These are phyloP conservation scores for Trichoderma orchidacearum DNA, from an alignment of 495 filamentous ascomycete species.

Conservation along the genomic window DNA sequence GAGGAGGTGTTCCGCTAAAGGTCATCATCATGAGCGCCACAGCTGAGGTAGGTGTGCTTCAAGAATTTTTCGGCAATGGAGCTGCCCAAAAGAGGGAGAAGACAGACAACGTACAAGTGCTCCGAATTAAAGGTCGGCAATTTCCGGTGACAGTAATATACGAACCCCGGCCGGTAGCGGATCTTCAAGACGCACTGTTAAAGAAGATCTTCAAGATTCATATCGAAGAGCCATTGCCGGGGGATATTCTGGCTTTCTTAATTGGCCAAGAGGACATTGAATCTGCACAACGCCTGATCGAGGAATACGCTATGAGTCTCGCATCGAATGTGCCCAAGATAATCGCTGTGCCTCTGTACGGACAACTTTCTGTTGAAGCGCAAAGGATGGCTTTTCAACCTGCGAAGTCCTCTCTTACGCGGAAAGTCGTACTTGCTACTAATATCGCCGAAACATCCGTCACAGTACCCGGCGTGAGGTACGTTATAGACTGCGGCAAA, in stretches of 20 bases:
- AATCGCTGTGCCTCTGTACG: conserved; percentile 32
- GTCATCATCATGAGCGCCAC: conserved; percentile 96
- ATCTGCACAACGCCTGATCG: conserved; percentile 60
- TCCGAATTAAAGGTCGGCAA: conserved; percentile 77
- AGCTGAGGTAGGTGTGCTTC: conserved; percentile 66
- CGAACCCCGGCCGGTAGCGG: conserved; percentile 59
- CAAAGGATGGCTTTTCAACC: conserved; percentile 80
- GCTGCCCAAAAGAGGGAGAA: conserved; percentile 1
- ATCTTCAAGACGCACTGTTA: conserved; percentile 71
- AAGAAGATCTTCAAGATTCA: conserved; percentile 85
- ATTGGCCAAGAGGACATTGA: conserved; percentile 93
- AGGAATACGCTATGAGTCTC: conserved; percentile 61
- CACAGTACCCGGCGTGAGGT: conserved; percentile 84
- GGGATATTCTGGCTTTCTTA: conserved; percentile 87
- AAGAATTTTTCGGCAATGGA: conserved; percentile 50
- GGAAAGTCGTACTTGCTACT: conserved; percentile 85
- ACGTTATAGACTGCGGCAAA: conserved; percentile 87
- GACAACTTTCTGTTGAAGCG: conserved; percentile 45
- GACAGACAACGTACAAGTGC: conserved; percentile 27
- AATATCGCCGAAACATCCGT: conserved; percentile 98
- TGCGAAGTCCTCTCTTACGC: conserved; percentile 51
- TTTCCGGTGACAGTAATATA: conserved; percentile 74
- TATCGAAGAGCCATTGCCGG: conserved; percentile 72
- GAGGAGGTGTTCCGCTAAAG: conserved; percentile 64
- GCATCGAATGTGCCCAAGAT: conserved; percentile 61